Evolutionary conservation across 805 yeast species (phyloP), one percentile per base, ranked within the genome.

Genomic region (Kluyveromyces starmeri): DNA sequence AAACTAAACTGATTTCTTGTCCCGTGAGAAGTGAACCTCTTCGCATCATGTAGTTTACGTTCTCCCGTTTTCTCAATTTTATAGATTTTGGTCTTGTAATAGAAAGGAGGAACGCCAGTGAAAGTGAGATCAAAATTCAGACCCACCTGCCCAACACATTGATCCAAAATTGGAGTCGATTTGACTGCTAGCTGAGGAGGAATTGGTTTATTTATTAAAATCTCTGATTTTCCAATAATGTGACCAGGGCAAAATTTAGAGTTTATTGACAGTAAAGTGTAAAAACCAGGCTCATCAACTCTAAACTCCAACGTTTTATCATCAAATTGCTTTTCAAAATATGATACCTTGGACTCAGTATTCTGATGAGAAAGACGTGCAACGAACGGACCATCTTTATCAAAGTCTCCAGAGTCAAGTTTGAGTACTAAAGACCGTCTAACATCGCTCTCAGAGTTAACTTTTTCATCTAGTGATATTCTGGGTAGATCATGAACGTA

Each of bases 111-210:
- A 19, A 77, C 72, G 12, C 98, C 97, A 4, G 70, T 62, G 34
- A 80, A 65, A 1, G 68, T 58, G 38, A 88, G 65, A 33, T 78
- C 83, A 41, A 84, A 85, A 20, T 69, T 66, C 39, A 86, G 75
- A 0, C 96, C 98, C 7, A 85, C 78, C 28, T 86, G 84, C 0
- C 98, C 98, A 20, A 92, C 82, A 62, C 99, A 92, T 32, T 80
- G 73, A 48, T 89, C 97, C 17, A 75, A 65, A 2, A 89, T 74
- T 3, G 89, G 62, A 7, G 55, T 53, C 3, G 68, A 56, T 18
- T 46, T 51, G 11, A 72, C 67, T 3, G 53, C 44, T 16, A 75
- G 40, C 15, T 61, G 49, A 7, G 82, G 79, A 22, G 69, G 68
- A 3, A 76, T 69, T 4, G 82, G 79, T 21, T 62, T 60, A 1